Percentiles rank a stretch among this genome's conserved stretches.
Evolutionary conservation across 139 green algal genomes (phyloP).

Genomic region (Closterium sp.): DNA sequence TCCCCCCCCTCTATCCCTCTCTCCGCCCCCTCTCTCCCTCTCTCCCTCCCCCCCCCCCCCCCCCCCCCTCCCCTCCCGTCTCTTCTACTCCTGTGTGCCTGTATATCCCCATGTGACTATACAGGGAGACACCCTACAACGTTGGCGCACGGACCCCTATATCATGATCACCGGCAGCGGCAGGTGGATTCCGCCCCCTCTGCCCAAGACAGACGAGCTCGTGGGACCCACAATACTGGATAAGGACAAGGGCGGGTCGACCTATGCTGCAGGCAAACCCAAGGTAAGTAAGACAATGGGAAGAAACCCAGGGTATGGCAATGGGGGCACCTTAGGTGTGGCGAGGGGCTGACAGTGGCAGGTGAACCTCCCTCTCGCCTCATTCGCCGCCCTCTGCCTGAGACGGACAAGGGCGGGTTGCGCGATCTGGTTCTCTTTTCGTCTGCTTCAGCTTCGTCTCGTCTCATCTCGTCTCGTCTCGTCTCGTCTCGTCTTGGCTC

Average conservation of each 20-base stretch:
- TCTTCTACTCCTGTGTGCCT: background rate
- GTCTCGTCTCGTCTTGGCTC: too few relatives aligned
- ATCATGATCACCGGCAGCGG: slow-evolving; percentile 81
- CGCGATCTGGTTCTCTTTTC: too few relatives aligned
- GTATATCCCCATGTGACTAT: background rate
- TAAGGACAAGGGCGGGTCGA: background rate
- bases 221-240: background rate
- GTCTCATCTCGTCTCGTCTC: too few relatives aligned
- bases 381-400: background rate
- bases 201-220: background rate
- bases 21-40: too few relatives aligned
- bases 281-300: background rate
- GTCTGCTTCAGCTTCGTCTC: too few relatives aligned
- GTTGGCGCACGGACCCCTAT: slow-evolving; percentile 89
- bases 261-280: background rate
- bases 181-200: slow-evolving; percentile 39
- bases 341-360: too few relatives aligned
- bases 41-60: too few relatives aligned
- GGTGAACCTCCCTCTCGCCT: too few relatives aligned
- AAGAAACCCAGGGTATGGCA: too few relatives aligned
- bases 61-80: too few relatives aligned
- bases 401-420: background rate
- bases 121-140: slow-evolving; percentile 71
- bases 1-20: too few relatives aligned
- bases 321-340: too few relatives aligned